These are phyloP conservation scores for Spongospora subterranea DNA, from an alignment of 208 protist species.

Conservation along the genomic window DNA sequence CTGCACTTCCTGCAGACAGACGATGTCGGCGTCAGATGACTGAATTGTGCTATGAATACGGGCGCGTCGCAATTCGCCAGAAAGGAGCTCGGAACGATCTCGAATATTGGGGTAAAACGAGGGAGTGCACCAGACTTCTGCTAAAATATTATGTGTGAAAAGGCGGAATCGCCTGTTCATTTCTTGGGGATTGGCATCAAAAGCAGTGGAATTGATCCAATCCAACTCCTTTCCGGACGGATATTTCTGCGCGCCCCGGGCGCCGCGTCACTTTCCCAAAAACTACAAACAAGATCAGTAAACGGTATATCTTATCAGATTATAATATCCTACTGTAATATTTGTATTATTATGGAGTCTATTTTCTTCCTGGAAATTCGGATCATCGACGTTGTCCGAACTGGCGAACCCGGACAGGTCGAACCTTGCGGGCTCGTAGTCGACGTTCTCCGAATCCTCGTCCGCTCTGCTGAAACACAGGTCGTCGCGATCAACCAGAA, in stretches of 20 bases:
- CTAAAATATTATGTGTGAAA: neutral
- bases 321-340: no score
- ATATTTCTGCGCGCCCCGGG: no score
- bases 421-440: conserved; percentile 14
- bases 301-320: neutral
- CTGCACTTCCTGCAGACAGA: conserved; percentile 28
- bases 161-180: neutral
- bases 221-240: no score
- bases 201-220: neutral
- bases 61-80: neutral
- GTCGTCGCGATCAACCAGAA: conserved; percentile 2
- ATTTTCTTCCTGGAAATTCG: no score
- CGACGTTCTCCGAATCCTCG: neutral
- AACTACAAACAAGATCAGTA: neutral
- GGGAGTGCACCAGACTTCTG: neutral
- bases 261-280: neutral
- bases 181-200: no score
- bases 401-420: neutral
- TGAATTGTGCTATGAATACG: neutral
- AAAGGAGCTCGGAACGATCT: neutral
- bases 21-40: neutral
- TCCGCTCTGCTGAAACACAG: conserved; percentile 35
- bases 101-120: neutral
- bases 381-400: neutral
- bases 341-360: no score